phyloP scores from a whole-genome alignment of 1,139 yeast genomes.

The Geotrichum carabidarum region DNA sequence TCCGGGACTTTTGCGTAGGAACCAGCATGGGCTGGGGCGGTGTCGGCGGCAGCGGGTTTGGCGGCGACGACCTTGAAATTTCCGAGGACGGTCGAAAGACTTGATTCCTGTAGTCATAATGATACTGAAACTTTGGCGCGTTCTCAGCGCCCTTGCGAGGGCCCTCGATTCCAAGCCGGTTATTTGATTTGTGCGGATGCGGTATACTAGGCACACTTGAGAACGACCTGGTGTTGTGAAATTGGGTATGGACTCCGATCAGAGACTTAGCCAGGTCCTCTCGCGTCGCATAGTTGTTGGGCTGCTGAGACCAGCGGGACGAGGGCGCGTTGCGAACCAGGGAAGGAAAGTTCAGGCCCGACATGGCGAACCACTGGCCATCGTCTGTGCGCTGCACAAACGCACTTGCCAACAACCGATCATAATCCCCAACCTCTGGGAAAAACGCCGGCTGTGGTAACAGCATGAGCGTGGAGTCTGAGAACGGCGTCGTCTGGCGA shows the following conservation, averaged over 20 bases:
- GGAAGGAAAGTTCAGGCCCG: slow-evolving; percentile 70
- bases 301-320: slow-evolving; percentile 33
- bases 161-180: slow-evolving; percentile 20
- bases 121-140: slow-evolving; percentile 10
- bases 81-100: slow-evolving; percentile 12
- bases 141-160: slow-evolving; percentile 3
- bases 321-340: slow-evolving; percentile 72
- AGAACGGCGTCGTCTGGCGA: slow-evolving; percentile 22
- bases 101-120: slow-evolving; percentile 5
- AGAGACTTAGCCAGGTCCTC: slow-evolving; percentile 25
- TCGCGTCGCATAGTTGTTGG: slow-evolving; percentile 5
- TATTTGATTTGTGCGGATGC: neutral
- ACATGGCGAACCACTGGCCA: slow-evolving; percentile 85
- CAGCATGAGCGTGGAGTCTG: slow-evolving; percentile 30
- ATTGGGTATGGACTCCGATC: slow-evolving; percentile 38
- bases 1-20: slow-evolving; percentile 22
- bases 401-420: slow-evolving; percentile 39
- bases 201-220: neutral
- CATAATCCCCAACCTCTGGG: slow-evolving; percentile 14
- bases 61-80: slow-evolving; percentile 21
- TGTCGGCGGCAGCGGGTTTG: slow-evolving; percentile 21
- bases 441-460: slow-evolving; percentile 38
- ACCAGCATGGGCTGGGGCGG: slow-evolving; percentile 20
- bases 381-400: slow-evolving; percentile 62
- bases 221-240: neutral